These are phyloP conservation scores for Sugiyamaella mastotermitis DNA, from an alignment of 805 yeast genomes.

Conservation along the genomic window DNA sequence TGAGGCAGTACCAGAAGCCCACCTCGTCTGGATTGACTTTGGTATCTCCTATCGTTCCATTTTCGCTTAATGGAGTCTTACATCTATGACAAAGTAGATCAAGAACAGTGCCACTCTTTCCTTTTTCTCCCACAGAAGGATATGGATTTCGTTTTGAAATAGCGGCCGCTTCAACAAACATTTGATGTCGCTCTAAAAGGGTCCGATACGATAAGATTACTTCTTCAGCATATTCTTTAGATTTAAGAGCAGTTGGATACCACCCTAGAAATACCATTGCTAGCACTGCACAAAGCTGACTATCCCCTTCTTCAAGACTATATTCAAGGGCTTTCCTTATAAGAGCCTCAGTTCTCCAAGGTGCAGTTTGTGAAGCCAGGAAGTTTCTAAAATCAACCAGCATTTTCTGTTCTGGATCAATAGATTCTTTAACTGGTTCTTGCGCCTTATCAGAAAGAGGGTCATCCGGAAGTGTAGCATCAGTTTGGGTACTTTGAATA, in stretches of 20 bases:
- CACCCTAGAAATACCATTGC: slow-evolving; percentile 45
- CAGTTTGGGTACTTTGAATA: too few relatives aligned
- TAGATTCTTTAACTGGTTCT: not conserved
- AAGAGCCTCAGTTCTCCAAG: slow-evolving; percentile 54
- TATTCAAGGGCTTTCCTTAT: slow-evolving; percentile 48
- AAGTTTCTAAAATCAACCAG: too few relatives aligned
- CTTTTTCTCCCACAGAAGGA: slow-evolving; percentile 24
- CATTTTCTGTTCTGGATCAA: too few relatives aligned
- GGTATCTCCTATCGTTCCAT: slow-evolving; percentile 21
- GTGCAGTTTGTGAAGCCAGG: slow-evolving; percentile 26
- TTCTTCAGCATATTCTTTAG: slow-evolving; percentile 39
- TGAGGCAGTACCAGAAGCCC: slow-evolving; percentile 84
- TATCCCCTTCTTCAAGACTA: slow-evolving; percentile 57
- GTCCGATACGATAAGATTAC: slow-evolving; percentile 53
- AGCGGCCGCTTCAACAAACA: slow-evolving; percentile 54
- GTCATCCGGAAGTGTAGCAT: not conserved
- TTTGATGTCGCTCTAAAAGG: slow-evolving; percentile 40
- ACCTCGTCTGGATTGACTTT: slow-evolving; percentile 2
- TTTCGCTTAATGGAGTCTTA: slow-evolving; percentile 28
- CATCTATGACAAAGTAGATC: slow-evolving; percentile 42
- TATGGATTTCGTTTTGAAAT: slow-evolving; percentile 42
- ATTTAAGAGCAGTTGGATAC: slow-evolving; percentile 30
- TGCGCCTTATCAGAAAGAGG: slow-evolving; percentile 1
- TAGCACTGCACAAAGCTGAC: slow-evolving; percentile 53
- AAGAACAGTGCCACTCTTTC: slow-evolving; percentile 31